A percentile compares a stretch with the other conserved stretches of the same genome.
Evolutionary conservation across 495 filamentous ascomycete genomes (phyloP).

Genomic region (Letharia columbiana): DNA sequence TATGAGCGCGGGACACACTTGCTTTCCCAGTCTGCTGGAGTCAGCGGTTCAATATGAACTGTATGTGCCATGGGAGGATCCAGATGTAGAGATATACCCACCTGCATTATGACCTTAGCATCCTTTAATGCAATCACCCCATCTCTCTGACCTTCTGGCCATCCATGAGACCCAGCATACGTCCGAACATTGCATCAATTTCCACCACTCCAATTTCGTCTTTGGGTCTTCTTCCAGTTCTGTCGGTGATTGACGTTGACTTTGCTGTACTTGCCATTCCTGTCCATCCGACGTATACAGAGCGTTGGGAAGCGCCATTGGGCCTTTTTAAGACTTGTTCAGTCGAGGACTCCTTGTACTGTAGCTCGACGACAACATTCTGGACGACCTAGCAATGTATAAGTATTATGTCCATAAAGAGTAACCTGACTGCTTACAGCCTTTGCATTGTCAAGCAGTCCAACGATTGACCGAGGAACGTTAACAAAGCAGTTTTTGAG

Average conservation of each 20-base stretch:
- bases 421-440: conserved; percentile 48
- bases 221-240: conserved; percentile 58
- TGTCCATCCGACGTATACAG: conserved; percentile 87
- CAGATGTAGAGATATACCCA: conserved; percentile 64
- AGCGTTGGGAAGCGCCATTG: conserved; percentile 43
- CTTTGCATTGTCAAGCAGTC: conserved; percentile 76
- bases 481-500: conserved; percentile 94
- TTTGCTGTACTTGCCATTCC: conserved; percentile 89
- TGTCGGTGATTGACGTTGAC: conserved; percentile 59
- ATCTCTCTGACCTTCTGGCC: conserved; percentile 64
- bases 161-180: conserved; percentile 68
- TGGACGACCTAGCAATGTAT: conserved; percentile 58
- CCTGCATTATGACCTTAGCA: conserved; percentile 33
- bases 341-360: conserved; percentile 42
- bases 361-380: conserved; percentile 91
- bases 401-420: background rate
- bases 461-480: conserved; percentile 74
- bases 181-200: conserved; percentile 83
- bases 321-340: conserved; percentile 29
- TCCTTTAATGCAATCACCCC: background rate
- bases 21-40: conserved; percentile 90
- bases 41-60: conserved; percentile 91
- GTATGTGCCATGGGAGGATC: conserved; percentile 86
- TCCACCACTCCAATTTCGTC: conserved; percentile 72
- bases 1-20: conserved; percentile 25